phyloP scores from a whole-genome alignment of 192 early-diverging fungal genomes.

The Backusella tuberculispora region DNA sequence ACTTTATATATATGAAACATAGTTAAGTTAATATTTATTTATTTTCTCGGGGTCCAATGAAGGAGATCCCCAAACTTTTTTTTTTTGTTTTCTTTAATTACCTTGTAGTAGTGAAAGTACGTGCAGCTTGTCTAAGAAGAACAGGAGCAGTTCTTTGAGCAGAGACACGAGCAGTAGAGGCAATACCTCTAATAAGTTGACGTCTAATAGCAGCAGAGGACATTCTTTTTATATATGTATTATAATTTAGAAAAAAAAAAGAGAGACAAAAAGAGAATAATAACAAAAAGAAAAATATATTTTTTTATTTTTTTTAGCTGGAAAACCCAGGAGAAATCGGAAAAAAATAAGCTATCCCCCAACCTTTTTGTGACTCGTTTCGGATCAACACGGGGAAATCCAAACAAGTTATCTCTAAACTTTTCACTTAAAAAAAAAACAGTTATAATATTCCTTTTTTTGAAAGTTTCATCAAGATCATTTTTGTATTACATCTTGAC shows the following conservation, averaged over 20 bases:
- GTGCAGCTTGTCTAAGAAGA: conserved; percentile 39
- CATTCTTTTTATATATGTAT: conserved; percentile 20
- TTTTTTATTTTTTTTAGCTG: conserved; percentile 22
- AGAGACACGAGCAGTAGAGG: conserved; percentile 31
- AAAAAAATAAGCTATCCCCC: background rate
- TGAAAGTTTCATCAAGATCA: background rate
- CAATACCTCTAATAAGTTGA: conserved; percentile 34
- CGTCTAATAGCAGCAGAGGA: conserved; percentile 39
- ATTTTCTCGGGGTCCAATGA: background rate
- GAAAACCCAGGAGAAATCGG: conserved; percentile 29
- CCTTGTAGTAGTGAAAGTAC: conserved; percentile 46
- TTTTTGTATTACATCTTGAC: background rate
- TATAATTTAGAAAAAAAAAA: conserved; percentile 17
- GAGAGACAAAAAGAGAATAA: conserved; percentile 3
- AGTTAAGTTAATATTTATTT: background rate
- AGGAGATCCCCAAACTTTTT: background rate
- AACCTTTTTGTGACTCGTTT: conserved; percentile 13
- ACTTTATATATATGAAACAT: background rate
- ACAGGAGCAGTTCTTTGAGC: conserved; percentile 36
- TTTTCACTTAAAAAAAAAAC: background rate
- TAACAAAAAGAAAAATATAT: background rate
- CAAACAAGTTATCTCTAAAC: background rate
- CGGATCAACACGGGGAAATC: conserved; percentile 1
- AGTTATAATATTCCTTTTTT: conserved; percentile 17
- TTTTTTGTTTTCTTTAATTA: conserved; percentile 26